Conservation (phyloP, 345 rosid species). For the Arabis alpina region DNA sequence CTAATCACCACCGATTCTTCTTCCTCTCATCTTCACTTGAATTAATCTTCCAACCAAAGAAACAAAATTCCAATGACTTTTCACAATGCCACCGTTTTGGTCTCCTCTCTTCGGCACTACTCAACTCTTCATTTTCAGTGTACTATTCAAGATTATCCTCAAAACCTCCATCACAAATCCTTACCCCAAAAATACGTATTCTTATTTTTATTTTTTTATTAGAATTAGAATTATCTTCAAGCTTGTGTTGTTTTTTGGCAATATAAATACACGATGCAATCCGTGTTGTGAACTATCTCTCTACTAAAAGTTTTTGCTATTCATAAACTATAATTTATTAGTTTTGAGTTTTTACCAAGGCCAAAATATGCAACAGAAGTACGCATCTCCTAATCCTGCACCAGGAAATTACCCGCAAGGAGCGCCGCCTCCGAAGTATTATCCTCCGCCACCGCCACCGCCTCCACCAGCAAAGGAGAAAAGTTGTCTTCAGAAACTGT, state of each 20-base stretch:
- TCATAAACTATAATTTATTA: no score
- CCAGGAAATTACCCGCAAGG: no score
- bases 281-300: not conserved
- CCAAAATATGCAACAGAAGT: no score
- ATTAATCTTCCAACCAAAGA: conserved; percentile 23
- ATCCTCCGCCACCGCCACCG: not conserved
- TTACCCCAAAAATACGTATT: not conserved
- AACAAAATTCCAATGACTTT: not conserved
- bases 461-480: no score
- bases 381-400: conserved; percentile 34
- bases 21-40: conserved; percentile 3
- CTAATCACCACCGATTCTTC: conserved; percentile 14
- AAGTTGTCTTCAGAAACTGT: conserved; percentile 14
- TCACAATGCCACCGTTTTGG: not conserved
- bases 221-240: not conserved
- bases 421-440: no score
- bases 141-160: conserved; percentile 28
- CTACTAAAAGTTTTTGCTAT: no score
- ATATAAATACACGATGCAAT: no score
- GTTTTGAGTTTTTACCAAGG: no score
- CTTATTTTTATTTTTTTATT: not conserved
- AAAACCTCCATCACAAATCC: not conserved
- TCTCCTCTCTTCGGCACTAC: not conserved
- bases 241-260: conserved; percentile 24
- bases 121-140: not conserved